phyloP scores from a whole-genome alignment of 2,329 filamentous ascomycete genomes.

The Penicillium capsulatum region DNA sequence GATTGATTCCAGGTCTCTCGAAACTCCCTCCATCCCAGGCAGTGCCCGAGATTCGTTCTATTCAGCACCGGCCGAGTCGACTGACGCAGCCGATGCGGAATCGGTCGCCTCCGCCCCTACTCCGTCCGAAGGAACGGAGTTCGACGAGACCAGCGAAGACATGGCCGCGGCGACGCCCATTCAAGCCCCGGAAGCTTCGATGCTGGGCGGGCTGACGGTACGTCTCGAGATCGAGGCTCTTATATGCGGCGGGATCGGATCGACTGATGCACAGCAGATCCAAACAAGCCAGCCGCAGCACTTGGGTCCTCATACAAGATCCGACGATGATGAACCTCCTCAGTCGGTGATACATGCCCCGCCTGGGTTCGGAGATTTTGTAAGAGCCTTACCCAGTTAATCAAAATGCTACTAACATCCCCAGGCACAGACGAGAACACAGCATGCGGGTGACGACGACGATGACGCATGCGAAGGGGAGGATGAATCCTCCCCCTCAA shows the following conservation, averaged over 20 bases:
- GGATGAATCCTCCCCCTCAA: conserved; percentile 7
- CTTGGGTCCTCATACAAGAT: conserved; percentile 31
- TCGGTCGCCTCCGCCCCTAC: conserved; percentile 1
- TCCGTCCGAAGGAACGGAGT: conserved; percentile 3
- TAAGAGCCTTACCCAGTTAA: conserved; percentile 40
- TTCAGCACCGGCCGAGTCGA: conserved; percentile 3
- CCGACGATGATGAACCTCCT: conserved; percentile 65
- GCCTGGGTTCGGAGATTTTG: conserved; percentile 75
- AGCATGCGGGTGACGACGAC: background rate
- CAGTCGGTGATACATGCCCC: conserved; percentile 90
- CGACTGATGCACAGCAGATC: conserved; percentile 22
- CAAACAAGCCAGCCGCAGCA: conserved; percentile 23
- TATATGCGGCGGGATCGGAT: background rate
- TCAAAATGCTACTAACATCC: background rate
- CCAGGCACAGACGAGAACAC: background rate
- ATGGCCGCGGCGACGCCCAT: conserved; percentile 3
- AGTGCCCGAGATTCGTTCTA: conserved; percentile 7
- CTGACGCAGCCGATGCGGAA: conserved; percentile 1
- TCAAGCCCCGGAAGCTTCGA: conserved; percentile 3
- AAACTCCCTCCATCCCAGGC: conserved; percentile 5
- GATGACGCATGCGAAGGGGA: conserved; percentile 12
- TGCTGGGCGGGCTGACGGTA: conserved; percentile 26
- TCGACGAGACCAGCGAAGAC: background rate
- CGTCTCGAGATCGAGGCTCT: conserved; percentile 4
- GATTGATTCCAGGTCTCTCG: conserved; percentile 15